Base-by-base conservation (phyloP, 2,329 filamentous ascomycete species). In the Raffaelea albimanens region DNA sequence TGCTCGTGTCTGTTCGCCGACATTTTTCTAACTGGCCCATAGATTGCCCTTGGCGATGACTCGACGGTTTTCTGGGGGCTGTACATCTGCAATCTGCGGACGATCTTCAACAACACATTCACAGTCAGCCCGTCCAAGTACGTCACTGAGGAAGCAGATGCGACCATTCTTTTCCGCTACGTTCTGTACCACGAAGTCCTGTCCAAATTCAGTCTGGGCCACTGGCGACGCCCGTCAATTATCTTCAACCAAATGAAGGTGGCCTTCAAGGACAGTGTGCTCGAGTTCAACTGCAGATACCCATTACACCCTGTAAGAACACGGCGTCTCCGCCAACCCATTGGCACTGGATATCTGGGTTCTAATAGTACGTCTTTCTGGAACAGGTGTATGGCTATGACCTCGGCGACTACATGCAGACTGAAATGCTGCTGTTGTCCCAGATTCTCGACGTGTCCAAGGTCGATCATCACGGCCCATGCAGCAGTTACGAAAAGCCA, bases 111-210 rank as follows among this genome's bases (percentile, higher is more conserved):
- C 48, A 44, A 52, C 13, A 44, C 60, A 5, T 57, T 59, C 33
- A 19, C 23, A 16, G 25, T 21, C n/a, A 11, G 40, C 10, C 44
- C 50, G 13, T 39, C 40, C 4, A 20, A 45, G 5, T 38, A 40
- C 18, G 38, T 54, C 31, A 21, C 52, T 10, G 42, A 45, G n/a
- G 31, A 21, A 34, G 49, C 56, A 40, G 19, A 60, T 11, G 52
- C 50, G 20, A 38, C 44, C 13, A 42, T 61, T 19, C 47, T 59
- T 29, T 58, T 61, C 44, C 61, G 58, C 53, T 49, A 53, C n/a
- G 55, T 61, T 2, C 53, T 60, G 45, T 61, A 61, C 49, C 53
- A 61, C 45, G 56, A 59, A 45, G 55, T 58, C 2, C 45, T 61
- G 7, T 52, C 58, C 8, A 57, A 56, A 36, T 63, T 61, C 46